phyloP scores from a whole-genome alignment of 148 eudicot species.

The Mesembryanthemum crystallinum region DNA sequence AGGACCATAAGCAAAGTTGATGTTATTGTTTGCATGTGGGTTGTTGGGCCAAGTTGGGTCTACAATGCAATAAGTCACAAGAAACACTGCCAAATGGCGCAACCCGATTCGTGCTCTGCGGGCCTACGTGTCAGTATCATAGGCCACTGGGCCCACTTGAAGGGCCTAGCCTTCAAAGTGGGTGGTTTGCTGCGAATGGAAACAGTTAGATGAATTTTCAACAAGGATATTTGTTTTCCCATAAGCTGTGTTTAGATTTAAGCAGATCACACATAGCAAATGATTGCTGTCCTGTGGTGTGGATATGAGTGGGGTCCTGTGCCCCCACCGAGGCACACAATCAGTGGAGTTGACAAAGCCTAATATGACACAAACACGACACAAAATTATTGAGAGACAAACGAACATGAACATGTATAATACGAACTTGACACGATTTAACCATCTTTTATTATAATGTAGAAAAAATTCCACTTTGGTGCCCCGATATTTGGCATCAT shows the following conservation, averaged over 20 bases:
- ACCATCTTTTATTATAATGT: too few relatives aligned
- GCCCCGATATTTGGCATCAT: too few relatives aligned
- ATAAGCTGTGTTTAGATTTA: neutral
- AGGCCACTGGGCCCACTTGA: neutral
- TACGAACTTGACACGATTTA: too few relatives aligned
- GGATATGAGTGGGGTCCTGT: too few relatives aligned
- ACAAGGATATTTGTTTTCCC: neutral
- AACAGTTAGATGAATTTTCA: neutral
- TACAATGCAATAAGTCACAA: neutral
- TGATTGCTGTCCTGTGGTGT: neutral
- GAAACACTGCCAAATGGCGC: neutral
- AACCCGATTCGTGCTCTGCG: neutral
- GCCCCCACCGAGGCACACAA: too few relatives aligned
- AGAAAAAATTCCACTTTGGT: too few relatives aligned
- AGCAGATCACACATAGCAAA: neutral
- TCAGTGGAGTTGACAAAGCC: too few relatives aligned
- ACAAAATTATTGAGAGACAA: too few relatives aligned
- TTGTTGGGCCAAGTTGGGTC: neutral
- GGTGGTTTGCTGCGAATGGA: slow-evolving; percentile 13
- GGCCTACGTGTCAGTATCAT: neutral
- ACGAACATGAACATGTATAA: too few relatives aligned
- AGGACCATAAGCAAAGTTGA: neutral
- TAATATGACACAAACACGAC: too few relatives aligned
- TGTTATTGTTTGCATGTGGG: neutral
- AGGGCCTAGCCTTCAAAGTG: neutral